Percentiles rank a stretch among this genome's conserved stretches.
These are phyloP conservation scores for Diplogelasinospora grovesii DNA, from an alignment of 495 filamentous ascomycete genomes.

Conservation along the genomic window DNA sequence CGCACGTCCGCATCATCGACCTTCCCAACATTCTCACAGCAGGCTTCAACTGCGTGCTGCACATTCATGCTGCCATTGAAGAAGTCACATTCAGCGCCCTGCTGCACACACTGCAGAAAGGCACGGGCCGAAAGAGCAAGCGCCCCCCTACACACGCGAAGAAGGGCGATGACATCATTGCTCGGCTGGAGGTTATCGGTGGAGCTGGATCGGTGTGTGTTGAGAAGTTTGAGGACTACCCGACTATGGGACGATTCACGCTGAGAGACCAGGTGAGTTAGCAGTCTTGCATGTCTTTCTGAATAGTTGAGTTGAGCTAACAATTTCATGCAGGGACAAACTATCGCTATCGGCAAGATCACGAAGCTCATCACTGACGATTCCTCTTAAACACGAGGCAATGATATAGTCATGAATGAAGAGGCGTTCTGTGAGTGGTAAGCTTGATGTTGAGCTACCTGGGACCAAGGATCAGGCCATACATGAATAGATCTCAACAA, in stretches of 20 bases:
- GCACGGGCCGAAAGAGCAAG: conserved; percentile 91
- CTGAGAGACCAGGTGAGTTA: conserved; percentile 76
- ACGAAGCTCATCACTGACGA: conserved; percentile 62
- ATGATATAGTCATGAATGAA: too few species aligned
- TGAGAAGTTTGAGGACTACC: conserved; percentile 88
- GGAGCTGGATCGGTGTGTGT: conserved; percentile 84
- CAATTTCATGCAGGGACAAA: conserved; percentile 63
- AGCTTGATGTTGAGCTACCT: too few species aligned
- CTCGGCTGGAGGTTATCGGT: conserved; percentile 76
- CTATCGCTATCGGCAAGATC: conserved; percentile 94
- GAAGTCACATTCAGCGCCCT: conserved; percentile 84
- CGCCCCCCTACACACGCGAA: conserved; percentile 84
- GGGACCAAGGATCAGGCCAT: too few species aligned
- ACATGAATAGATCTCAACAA: too few species aligned
- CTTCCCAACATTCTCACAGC: conserved; percentile 81
- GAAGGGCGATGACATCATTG: conserved; percentile 90
- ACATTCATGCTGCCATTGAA: conserved; percentile 88
- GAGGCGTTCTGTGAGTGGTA: too few species aligned
- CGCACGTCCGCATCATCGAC: conserved; percentile 93
- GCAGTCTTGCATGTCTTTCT: not conserved
- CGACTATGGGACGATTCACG: conserved; percentile 91
- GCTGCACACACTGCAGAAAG: conserved; percentile 93
- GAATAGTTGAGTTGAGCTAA: conserved; percentile 9
- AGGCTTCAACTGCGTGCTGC: conserved; percentile 82
- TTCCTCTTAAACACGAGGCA: conserved; percentile 20